Base-by-base conservation (phyloP, 495 filamentous ascomycete species). In the Trichoderma orchidacearum region DNA sequence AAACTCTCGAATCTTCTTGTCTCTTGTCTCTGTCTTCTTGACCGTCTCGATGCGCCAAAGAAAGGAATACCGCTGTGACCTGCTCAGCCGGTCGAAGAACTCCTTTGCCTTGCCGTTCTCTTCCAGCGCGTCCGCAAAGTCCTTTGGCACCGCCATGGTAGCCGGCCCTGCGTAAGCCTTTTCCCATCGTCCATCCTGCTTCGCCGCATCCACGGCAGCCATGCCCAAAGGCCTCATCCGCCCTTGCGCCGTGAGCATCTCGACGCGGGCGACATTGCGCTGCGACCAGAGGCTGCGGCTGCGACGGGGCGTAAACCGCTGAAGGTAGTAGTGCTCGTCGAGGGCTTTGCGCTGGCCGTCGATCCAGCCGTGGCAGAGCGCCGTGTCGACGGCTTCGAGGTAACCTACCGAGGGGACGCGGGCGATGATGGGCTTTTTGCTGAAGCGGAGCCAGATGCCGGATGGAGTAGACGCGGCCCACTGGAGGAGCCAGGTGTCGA, bases 311-410 rank as follows among this genome's bases (percentile, higher is more conserved):
- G 79, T 81, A 66, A 80, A 81, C 2, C 73, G 69, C 56, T 76
- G 75, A 9, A 77, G 53, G 67, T 73, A 76, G 63, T 64, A 70
- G 17, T 66, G 51, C 8, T 34, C 53, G 57, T 77, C 68, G 56
- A 70, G 64, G 23, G 61, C 57, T 23, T 74, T 72, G 21, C 67
- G 62, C 51, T 79, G 78, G 3, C 79, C 79, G 62, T 83, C 79
- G 53, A 83, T 83, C 80, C 80, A 83, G 6, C 80, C 79, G 58
- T 75, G 76, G 60, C 80, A 83, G 3, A 83, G 65, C 6, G 78
- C 77, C 27, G 68, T 62, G 66, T 82, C 75, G 30, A 81, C 71
- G 8, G 80, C 80, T 59, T 80, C 71, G 12, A 71, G 67, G 29
- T 77, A 71, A n/a, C 71, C 72, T 15, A 81, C 66, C 0, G 77